Percentiles rank a stretch among this genome's conserved stretches.
Evolutionary conservation across 805 yeast species (phyloP).

Genomic region (Candida hungchunana): DNA sequence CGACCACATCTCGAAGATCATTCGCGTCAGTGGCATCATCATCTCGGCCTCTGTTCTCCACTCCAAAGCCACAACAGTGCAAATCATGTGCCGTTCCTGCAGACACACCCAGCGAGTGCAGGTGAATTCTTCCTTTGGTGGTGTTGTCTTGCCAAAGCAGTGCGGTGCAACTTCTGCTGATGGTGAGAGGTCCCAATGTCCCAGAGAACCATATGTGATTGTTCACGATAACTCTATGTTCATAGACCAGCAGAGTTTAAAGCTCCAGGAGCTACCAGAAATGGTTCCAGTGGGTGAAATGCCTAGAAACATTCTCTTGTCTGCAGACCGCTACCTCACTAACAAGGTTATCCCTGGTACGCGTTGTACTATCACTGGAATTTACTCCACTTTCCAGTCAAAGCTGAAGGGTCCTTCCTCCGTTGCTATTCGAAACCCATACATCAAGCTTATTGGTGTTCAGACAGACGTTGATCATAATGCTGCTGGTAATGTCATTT

Average conservation of each 20-base stretch:
- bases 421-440: conserved; percentile 95
- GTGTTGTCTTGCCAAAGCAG: conserved; percentile 57
- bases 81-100: conserved; percentile 83
- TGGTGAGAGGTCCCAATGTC: conserved; percentile 60
- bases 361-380: conserved; percentile 86
- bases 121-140: conserved; percentile 67
- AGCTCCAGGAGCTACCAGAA: conserved; percentile 96
- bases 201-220: conserved; percentile 87
- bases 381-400: conserved; percentile 85
- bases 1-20: conserved; percentile 83
- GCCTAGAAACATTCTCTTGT: conserved; percentile 88
- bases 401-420: conserved; percentile 51
- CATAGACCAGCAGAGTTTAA: conserved; percentile 90
- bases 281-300: conserved; percentile 98
- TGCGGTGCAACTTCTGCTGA: conserved; percentile 58
- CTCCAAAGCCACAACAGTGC: conserved; percentile 81
- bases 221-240: conserved; percentile 93
- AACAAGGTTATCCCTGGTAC: conserved; percentile 94
- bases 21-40: conserved; percentile 87
- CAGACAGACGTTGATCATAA: conserved; percentile 77
- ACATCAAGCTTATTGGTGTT: conserved; percentile 80
- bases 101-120: conserved; percentile 68
- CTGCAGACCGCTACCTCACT: conserved; percentile 85
- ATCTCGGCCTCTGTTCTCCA: conserved; percentile 85
- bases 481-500: conserved; percentile 53